Evolutionary conservation across 768 basidiomycete species (phyloP).

Genomic region (Trametes cinnabarina): DNA sequence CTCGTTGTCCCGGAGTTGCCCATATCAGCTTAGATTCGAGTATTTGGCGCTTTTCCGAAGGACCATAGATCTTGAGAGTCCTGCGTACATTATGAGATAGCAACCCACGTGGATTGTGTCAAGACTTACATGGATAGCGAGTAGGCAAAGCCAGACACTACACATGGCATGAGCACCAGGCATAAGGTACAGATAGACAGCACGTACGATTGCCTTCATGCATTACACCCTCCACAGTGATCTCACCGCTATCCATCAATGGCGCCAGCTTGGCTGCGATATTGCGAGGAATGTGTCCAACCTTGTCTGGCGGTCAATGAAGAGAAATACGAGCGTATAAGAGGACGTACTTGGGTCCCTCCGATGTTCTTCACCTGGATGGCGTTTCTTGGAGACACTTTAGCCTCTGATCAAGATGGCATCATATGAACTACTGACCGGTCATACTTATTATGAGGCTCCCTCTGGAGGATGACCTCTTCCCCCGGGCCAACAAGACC

Average conservation of each 20-base stretch:
- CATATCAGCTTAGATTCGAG: constrained; percentile 69
- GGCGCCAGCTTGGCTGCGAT: constrained; percentile 63
- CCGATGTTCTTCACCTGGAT: constrained; percentile 81
- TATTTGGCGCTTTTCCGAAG: constrained; percentile 52
- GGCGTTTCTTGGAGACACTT: constrained; percentile 52
- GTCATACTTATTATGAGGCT: constrained; percentile 70
- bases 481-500: constrained; percentile 72
- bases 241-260: constrained; percentile 58
- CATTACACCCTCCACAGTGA: constrained; percentile 72
- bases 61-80: constrained; percentile 69
- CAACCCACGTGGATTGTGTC: neutral
- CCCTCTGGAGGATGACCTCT: constrained; percentile 64
- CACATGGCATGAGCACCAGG: neutral
- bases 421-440: constrained; percentile 35
- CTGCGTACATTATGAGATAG: too few species aligned
- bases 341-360: constrained; percentile 27
- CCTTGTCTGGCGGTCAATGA: constrained; percentile 41
- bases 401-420: neutral
- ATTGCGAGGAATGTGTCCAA: constrained; percentile 73
- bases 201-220: constrained; percentile 64
- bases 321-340: neutral
- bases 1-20: constrained; percentile 70
- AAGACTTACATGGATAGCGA: constrained; percentile 58
- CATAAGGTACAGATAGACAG: neutral
- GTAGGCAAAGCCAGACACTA: constrained; percentile 41